Conservation (phyloP, 805 yeast genomes). For the Isabelozyma heimii region DNA sequence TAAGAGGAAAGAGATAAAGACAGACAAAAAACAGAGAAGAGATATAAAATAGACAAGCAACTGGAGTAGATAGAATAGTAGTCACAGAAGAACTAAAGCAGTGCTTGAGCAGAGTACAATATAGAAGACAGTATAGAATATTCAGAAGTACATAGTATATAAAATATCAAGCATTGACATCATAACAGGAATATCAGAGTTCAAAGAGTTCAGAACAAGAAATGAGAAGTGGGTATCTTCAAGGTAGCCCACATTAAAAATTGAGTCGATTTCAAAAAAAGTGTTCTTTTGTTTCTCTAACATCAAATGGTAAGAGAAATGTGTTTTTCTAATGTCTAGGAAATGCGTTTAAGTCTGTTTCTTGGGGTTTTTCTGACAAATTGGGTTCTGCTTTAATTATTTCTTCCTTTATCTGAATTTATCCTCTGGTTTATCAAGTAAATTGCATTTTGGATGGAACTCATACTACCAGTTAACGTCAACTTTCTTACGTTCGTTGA, state of each 20-base stretch:
- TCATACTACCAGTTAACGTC: slow-evolving; percentile 64
- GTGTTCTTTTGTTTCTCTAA: too few species aligned
- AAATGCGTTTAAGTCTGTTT: too few species aligned
- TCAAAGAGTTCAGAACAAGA: too few species aligned
- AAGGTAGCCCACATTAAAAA: too few species aligned
- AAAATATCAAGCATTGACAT: background rate
- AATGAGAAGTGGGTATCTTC: too few species aligned
- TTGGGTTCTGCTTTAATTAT: slow-evolving; percentile 7
- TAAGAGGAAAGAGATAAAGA: slow-evolving; percentile 2
- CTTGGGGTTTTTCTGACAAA: too few species aligned
- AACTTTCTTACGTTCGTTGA: slow-evolving; percentile 51
- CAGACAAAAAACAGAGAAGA: background rate
- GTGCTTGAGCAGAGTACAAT: background rate
- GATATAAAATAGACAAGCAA: background rate
- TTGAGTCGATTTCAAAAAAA: too few species aligned
- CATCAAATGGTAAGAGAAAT: too few species aligned
- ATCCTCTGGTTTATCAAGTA: slow-evolving; percentile 70
- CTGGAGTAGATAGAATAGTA: background rate
- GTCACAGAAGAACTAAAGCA: background rate
- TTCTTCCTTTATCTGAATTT: slow-evolving; percentile 59
- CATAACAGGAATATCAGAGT: background rate
- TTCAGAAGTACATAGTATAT: background rate
- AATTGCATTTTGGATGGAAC: slow-evolving; percentile 70
- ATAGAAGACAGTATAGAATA: background rate
- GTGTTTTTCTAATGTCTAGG: too few species aligned